Evolutionary conservation across 345 rosid species (phyloP).

Genomic region (Zanthoxylum bungeanum): DNA sequence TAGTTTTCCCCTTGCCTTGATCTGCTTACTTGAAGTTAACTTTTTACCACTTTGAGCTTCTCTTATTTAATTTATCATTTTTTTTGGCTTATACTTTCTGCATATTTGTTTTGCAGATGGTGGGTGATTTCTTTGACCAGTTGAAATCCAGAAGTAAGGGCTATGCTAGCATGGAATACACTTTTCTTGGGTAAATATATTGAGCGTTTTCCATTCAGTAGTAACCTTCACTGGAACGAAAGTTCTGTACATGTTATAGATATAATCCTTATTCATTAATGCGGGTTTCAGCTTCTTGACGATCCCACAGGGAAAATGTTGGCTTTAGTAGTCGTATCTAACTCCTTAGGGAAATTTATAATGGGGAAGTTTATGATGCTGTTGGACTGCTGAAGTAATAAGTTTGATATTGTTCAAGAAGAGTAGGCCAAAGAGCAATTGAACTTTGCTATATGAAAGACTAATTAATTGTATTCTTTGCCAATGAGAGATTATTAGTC

Average conservation of each 20-base stretch:
- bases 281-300: not conserved
- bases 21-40: not conserved
- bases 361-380: not conserved
- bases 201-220: not conserved
- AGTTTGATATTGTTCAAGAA: not conserved
- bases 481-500: not conserved
- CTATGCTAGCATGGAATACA: constrained; percentile 99
- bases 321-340: not conserved
- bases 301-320: not conserved
- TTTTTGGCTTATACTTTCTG: constrained; percentile 16
- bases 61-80: not conserved
- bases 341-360: not conserved
- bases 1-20: not conserved
- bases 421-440: not conserved
- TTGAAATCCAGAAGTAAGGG: constrained; percentile 95
- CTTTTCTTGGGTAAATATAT: constrained; percentile 64
- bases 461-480: not conserved
- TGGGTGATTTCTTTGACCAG: constrained; percentile 98
- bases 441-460: not conserved
- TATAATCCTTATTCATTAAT: not conserved
- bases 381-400: not conserved
- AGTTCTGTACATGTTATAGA: not conserved
- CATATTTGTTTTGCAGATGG: constrained; percentile 62
- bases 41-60: not conserved
- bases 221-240: not conserved